Conservation (phyloP, 441 rosid genomes). For the Eruca vesicaria region DNA sequence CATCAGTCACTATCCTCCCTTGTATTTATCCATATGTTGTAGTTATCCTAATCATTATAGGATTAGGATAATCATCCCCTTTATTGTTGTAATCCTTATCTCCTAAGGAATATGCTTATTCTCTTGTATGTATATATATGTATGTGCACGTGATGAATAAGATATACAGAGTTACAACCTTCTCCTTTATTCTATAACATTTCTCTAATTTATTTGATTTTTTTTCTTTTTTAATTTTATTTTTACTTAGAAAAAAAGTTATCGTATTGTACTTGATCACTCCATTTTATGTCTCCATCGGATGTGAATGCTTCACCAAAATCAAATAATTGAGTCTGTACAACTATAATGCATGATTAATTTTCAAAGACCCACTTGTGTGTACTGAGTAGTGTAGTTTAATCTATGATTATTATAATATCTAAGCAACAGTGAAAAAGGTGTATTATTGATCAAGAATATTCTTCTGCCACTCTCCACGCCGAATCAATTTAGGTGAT, state of each 20-base stretch:
- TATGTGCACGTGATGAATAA: no score
- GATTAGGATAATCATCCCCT: no score
- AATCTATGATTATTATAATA: conserved; percentile 1
- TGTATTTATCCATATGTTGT: no score
- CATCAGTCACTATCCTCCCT: no score
- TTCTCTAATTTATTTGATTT: no score
- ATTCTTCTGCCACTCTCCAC: neutral
- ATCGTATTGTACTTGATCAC: neutral
- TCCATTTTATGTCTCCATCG: conserved; percentile 5
- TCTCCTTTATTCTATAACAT: no score
- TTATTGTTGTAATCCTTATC: no score
- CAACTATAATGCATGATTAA: conserved; percentile 5
- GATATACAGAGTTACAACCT: no score
- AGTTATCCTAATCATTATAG: no score
- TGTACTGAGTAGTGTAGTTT: neutral
- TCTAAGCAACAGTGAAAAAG: neutral
- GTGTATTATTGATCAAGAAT: conserved; percentile 15
- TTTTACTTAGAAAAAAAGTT: neutral
- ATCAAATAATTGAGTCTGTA: conserved; percentile 31
- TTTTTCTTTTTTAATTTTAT: no score
- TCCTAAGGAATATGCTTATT: no score
- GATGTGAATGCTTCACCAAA: neutral
- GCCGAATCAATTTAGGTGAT: conserved; percentile 4
- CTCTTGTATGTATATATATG: no score
- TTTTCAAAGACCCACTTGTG: conserved; percentile 30